phyloP scores from a whole-genome alignment of 192 early-diverging fungal species.

The Podila epicladia region DNA sequence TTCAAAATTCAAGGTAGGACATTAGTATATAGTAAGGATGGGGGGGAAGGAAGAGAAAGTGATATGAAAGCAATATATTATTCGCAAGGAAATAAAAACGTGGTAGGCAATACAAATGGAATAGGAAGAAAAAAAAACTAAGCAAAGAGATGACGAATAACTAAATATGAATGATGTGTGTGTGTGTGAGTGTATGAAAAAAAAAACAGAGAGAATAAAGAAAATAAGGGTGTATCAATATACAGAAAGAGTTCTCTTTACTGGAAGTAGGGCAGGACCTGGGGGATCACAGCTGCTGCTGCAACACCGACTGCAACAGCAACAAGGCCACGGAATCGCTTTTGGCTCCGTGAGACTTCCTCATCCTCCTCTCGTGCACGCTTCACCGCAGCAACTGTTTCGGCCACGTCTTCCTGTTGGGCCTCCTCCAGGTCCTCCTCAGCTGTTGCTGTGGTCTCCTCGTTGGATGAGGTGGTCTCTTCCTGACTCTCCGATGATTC shows the following conservation, averaged over 20 bases:
- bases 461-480: background rate
- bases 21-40: too few relatives aligned
- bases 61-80: background rate
- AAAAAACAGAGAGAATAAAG: background rate
- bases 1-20: too few relatives aligned
- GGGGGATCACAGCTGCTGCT: conserved; percentile 22
- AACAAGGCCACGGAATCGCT: conserved; percentile 25
- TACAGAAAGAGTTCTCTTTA: background rate
- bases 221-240: background rate
- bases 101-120: background rate
- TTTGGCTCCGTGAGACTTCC: conserved; percentile 5
- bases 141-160: background rate
- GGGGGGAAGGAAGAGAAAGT: too few relatives aligned
- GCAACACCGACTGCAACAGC: conserved; percentile 29
- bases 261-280: conserved; percentile 34
- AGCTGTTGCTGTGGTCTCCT: background rate
- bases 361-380: conserved; percentile 7
- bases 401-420: background rate
- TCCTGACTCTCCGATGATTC: too few relatives aligned
- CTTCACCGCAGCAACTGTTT: background rate
- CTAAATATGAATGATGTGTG: background rate
- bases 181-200: background rate
- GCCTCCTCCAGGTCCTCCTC: background rate
- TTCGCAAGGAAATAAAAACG: background rate
- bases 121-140: background rate